phyloP scores from a whole-genome alignment of 257 asterid genomes.

The Lithospermum erythrorhizon region DNA sequence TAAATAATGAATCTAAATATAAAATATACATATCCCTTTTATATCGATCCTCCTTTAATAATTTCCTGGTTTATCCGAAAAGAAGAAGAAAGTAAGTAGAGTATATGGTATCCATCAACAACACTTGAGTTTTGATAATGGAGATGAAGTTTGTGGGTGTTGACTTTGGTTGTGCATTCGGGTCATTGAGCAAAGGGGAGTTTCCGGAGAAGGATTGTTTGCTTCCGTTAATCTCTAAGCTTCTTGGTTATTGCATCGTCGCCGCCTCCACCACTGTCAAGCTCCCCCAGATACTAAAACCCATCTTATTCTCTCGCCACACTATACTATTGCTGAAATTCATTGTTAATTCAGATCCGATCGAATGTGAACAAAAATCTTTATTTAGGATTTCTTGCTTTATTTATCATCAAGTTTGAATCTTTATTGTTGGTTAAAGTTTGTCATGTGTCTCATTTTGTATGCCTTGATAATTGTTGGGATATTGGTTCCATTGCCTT shows the following conservation, averaged over 20 bases:
- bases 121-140: no score
- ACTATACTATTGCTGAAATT: neutral
- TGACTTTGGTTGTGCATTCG: constrained; percentile 84
- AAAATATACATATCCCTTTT: no score
- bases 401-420: constrained; percentile 6
- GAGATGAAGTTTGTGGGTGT: constrained; percentile 72
- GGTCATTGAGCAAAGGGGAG: constrained; percentile 60
- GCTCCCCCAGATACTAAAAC: constrained; percentile 61
- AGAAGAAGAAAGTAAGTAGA: no score
- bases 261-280: constrained; percentile 97
- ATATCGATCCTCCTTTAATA: no score
- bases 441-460: no score
- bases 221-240: constrained; percentile 81
- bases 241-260: constrained; percentile 83
- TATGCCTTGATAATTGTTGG: neutral
- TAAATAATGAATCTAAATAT: no score
- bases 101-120: no score
- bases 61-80: no score
- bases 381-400: neutral
- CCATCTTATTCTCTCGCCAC: neutral
- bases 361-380: neutral
- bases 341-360: neutral
- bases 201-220: constrained; percentile 87
- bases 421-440: constrained; percentile 10
- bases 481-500: neutral